Conservation (phyloP, 345 rosid species). For the Mercurialis annua region DNA sequence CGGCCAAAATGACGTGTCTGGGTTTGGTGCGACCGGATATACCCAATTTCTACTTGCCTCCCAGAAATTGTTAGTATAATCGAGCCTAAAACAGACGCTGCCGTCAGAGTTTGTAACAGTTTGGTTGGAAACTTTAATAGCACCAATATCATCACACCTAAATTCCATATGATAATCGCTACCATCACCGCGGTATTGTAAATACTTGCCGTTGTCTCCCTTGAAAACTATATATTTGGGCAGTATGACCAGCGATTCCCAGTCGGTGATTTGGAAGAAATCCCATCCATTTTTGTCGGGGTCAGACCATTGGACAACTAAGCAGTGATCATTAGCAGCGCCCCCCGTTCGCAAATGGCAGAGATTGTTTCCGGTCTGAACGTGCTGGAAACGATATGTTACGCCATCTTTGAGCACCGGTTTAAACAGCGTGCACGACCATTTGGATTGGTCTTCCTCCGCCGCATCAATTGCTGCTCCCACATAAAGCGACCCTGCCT, state of each 20-base stretch:
- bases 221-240: constrained; percentile 1
- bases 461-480: constrained; percentile 11
- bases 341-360: background rate
- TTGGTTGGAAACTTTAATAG: background rate
- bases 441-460: constrained; percentile 12
- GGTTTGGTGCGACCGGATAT: background rate
- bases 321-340: background rate
- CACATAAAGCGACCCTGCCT: background rate
- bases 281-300: background rate
- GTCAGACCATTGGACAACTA: background rate
- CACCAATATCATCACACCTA: background rate
- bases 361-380: background rate
- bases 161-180: background rate
- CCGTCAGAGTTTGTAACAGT: background rate
- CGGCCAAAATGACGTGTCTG: background rate
- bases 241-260: background rate
- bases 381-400: background rate
- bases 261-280: background rate
- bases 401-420: background rate
- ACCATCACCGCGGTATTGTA: too few relatives aligned
- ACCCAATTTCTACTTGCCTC: background rate
- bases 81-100: background rate
- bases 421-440: constrained; percentile 20
- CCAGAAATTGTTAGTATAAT: background rate
- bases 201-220: constrained; percentile 6